phyloP scores from a whole-genome alignment of 1,284 basidiomycete species.

The Pterula multifida region DNA sequence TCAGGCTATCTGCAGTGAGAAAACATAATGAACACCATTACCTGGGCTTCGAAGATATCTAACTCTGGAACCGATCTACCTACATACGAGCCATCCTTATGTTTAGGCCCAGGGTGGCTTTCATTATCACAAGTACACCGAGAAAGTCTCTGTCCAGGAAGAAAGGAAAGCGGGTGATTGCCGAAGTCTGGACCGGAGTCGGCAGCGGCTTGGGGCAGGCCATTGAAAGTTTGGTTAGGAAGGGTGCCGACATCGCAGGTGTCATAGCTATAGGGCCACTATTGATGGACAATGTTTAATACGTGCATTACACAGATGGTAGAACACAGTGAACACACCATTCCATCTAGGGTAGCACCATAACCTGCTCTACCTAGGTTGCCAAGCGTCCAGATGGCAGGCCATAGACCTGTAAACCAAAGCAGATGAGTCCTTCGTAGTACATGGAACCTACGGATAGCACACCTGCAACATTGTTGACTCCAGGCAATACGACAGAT shows the following conservation, averaged over 20 bases:
- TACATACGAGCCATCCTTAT: conserved; percentile 41
- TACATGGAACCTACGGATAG: neutral
- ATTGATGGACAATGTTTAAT: neutral
- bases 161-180: conserved; percentile 33
- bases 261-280: conserved; percentile 14
- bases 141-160: conserved; percentile 67
- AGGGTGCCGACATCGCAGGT: conserved; percentile 43
- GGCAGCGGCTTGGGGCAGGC: conserved; percentile 27
- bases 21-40: conserved; percentile 9
- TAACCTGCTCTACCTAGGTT: conserved; percentile 43
- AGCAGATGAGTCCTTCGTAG: too few species aligned
- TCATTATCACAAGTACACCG: conserved; percentile 65
- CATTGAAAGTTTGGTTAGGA: conserved; percentile 32
- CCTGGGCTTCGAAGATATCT: conserved; percentile 65
- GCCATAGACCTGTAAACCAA: conserved; percentile 47
- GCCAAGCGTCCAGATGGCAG: conserved; percentile 62
- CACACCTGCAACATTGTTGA: conserved; percentile 23
- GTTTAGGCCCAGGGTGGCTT: conserved; percentile 63
- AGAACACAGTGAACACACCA: conserved; percentile 18
- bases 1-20: conserved; percentile 6
- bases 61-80: conserved; percentile 71
- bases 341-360: conserved; percentile 34
- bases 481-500: conserved; percentile 54
- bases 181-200: conserved; percentile 31
- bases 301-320: neutral